Percentiles rank a stretch among this genome's conserved stretches.
Conservation (phyloP, 495 filamentous ascomycete species). For the Talaromyces nanjingensis region DNA sequence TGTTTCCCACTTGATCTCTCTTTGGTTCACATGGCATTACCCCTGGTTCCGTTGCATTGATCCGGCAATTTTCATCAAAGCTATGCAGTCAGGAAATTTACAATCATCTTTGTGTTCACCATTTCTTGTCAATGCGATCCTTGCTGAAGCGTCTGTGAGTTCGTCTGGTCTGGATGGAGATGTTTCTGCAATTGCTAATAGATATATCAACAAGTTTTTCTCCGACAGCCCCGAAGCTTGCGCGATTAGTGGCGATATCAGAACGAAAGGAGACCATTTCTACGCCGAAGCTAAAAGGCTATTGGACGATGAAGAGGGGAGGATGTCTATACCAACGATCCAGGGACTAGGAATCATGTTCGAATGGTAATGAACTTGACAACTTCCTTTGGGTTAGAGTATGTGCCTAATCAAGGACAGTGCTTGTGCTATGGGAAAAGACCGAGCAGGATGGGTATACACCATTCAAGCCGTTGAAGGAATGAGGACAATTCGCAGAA, state of each 20-base stretch:
- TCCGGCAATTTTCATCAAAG: constrained; percentile 26
- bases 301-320: constrained; percentile 23
- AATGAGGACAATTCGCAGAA: constrained; percentile 3
- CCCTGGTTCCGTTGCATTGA: constrained; percentile 34
- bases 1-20: constrained; percentile 39
- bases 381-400: not conserved
- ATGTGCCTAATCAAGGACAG: constrained; percentile 10
- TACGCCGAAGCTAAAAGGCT: constrained; percentile 23
- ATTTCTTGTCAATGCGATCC: constrained; percentile 40
- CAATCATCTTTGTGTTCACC: constrained; percentile 33
- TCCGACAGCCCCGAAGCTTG: constrained; percentile 18
- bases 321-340: constrained; percentile 19
- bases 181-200: not conserved
- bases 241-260: constrained; percentile 13
- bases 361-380: constrained; percentile 14
- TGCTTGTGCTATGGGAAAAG: constrained; percentile 25
- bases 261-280: constrained; percentile 18
- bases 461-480: constrained; percentile 14
- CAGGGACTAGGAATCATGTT: constrained; percentile 23
- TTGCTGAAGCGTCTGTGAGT: constrained; percentile 30
- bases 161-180: not conserved
- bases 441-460: constrained; percentile 26
- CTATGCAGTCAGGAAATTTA: constrained; percentile 23
- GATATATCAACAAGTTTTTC: constrained; percentile 9
- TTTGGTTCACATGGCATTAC: constrained; percentile 42